phyloP scores from a whole-genome alignment of 2,329 filamentous ascomycete species.

The Stromatinia cepivora region DNA sequence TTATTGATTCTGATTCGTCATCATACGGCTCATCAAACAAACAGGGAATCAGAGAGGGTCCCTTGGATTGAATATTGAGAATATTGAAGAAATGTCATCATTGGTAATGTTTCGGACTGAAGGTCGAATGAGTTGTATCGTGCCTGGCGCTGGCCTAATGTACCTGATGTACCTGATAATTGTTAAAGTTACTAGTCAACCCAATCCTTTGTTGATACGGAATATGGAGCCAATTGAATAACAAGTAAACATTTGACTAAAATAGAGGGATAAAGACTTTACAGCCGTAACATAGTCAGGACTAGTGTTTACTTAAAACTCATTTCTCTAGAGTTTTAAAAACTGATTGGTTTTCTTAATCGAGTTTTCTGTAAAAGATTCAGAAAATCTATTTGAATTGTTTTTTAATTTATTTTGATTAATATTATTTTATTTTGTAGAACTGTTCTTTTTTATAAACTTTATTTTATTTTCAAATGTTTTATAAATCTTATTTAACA shows the following conservation, averaged over 20 bases:
- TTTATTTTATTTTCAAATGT: no score
- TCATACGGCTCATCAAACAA: not conserved
- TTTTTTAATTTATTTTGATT: no score
- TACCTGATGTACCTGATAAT: slow-evolving; percentile 1
- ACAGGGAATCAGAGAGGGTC: not conserved
- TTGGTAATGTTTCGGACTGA: slow-evolving; percentile 4
- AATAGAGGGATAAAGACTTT: not conserved
- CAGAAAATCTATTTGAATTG: no score
- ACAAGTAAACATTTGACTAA: not conserved
- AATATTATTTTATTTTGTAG: no score
- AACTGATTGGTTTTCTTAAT: no score
- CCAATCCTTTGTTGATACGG: not conserved
- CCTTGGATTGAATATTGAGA: not conserved
- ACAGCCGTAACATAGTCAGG: not conserved
- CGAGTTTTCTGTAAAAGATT: no score
- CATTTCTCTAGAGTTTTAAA: no score
- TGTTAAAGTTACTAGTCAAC: not conserved
- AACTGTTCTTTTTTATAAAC: no score
- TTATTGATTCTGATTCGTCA: slow-evolving; percentile 10
- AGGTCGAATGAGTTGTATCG: not conserved
- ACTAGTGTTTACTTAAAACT: no score
- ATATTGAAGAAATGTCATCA: not conserved
- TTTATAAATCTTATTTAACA: no score
- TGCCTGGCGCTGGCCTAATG: slow-evolving; percentile 1
- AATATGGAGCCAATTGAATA: not conserved